Conservation (phyloP, 768 basidiomycete genomes). For the Leccinum rimulosum region DNA sequence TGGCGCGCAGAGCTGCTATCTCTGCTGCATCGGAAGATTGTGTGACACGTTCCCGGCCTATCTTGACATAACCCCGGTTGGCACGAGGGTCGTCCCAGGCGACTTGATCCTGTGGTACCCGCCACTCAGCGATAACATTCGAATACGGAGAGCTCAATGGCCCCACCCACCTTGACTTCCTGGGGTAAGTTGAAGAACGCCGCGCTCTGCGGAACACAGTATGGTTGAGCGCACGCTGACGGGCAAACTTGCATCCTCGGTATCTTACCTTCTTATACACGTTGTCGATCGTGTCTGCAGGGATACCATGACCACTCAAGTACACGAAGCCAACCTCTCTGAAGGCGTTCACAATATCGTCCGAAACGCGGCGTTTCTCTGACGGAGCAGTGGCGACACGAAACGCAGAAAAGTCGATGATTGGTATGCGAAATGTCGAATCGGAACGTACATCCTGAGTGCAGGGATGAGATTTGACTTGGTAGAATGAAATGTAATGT, state of each 20-base stretch:
- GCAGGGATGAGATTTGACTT: slow-evolving; percentile 3
- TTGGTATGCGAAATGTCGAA: slow-evolving; percentile 59
- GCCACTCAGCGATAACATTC: neutral
- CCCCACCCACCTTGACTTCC: slow-evolving; percentile 51
- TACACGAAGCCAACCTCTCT: slow-evolving; percentile 83
- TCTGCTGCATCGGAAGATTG: slow-evolving; percentile 67
- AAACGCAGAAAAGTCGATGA: slow-evolving; percentile 77
- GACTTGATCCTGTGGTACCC: slow-evolving; percentile 46
- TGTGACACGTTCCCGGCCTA: slow-evolving; percentile 82
- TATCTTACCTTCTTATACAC: slow-evolving; percentile 62
- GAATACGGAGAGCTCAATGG: neutral
- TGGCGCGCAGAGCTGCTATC: slow-evolving; percentile 69
- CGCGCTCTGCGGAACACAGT: slow-evolving; percentile 50
- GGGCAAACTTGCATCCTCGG: slow-evolving; percentile 3
- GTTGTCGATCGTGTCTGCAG: slow-evolving; percentile 49
- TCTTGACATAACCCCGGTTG: slow-evolving; percentile 79
- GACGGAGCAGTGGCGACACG: slow-evolving; percentile 43
- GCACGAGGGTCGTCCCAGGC: slow-evolving; percentile 85
- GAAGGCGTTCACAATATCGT: slow-evolving; percentile 71
- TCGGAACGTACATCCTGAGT: slow-evolving; percentile 36
- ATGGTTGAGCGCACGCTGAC: neutral
- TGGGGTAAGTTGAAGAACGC: slow-evolving; percentile 69
- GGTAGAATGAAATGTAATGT: neutral
- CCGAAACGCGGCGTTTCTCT: slow-evolving; percentile 63
- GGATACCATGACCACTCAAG: slow-evolving; percentile 69